Evolutionary conservation across 805 yeast species (phyloP).

Genomic region (Dipodascus albidus): DNA sequence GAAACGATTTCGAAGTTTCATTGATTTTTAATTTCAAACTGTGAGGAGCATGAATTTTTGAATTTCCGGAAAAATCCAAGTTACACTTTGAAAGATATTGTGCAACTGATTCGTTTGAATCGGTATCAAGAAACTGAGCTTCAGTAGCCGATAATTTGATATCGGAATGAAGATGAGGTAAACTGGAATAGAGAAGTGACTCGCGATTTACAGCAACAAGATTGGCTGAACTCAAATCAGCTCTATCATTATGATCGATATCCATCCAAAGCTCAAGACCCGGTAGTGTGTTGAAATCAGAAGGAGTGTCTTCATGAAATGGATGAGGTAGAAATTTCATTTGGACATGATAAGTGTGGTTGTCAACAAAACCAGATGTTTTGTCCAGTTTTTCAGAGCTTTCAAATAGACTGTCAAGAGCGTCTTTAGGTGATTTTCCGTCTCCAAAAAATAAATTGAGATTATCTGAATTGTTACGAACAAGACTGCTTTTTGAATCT

Average conservation of each 20-base stretch:
- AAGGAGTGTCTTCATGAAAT: conserved; percentile 17
- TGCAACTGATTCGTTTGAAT: conserved; percentile 32
- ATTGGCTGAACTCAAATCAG: conserved; percentile 30
- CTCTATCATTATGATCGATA: conserved; percentile 27
- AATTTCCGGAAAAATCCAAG: conserved; percentile 32
- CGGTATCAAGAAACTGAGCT: conserved; percentile 21
- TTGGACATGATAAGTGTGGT: conserved; percentile 31
- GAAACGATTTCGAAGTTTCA: conserved; percentile 31
- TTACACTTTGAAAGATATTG: conserved; percentile 29
- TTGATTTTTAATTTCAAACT: conserved; percentile 19
- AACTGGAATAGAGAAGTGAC: conserved; percentile 29
- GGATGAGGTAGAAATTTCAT: conserved; percentile 38
- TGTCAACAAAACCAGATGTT: conserved; percentile 11
- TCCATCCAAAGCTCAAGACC: conserved; percentile 49
- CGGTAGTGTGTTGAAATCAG: conserved; percentile 30
- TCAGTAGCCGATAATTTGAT: conserved; percentile 31
- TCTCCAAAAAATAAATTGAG: background rate
- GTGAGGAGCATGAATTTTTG: conserved; percentile 1
- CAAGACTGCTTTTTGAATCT: background rate
- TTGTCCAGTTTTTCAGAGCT: conserved; percentile 2
- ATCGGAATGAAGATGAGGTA: conserved; percentile 34
- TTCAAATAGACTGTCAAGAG: background rate
- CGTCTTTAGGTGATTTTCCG: background rate
- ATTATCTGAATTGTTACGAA: background rate
- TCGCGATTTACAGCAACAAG: conserved; percentile 37